phyloP scores from a whole-genome alignment of 768 basidiomycete species.

The Leccinum pellstonianum region DNA sequence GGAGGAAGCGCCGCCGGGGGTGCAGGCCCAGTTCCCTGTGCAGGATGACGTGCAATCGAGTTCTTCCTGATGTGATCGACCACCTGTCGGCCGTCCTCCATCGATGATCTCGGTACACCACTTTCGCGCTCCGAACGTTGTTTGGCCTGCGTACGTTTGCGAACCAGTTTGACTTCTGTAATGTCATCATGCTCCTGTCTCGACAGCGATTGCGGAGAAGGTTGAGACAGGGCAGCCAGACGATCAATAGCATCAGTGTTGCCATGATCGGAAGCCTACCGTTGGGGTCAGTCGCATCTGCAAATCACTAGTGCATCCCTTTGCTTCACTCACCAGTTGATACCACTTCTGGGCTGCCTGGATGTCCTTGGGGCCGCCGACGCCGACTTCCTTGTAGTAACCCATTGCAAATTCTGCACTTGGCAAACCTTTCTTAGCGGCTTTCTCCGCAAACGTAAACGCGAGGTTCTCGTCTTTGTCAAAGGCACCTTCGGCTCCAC shows the following conservation, averaged over 20 bases:
- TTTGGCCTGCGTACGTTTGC: slow-evolving; percentile 76
- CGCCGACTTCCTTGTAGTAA: slow-evolving; percentile 91
- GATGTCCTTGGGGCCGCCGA: slow-evolving; percentile 68
- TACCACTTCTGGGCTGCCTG: slow-evolving; percentile 79
- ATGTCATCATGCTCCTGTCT: slow-evolving; percentile 77
- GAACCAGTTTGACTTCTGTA: slow-evolving; percentile 76
- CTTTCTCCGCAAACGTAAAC: slow-evolving; percentile 87
- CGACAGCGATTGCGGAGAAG: slow-evolving; percentile 63
- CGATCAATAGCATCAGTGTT: slow-evolving; percentile 81
- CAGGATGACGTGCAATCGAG: slow-evolving; percentile 34
- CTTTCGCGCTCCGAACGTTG: slow-evolving; percentile 44
- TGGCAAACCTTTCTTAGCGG: slow-evolving; percentile 68
- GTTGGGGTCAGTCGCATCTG: neutral
- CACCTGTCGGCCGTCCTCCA: slow-evolving; percentile 43
- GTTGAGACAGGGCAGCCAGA: slow-evolving; percentile 62
- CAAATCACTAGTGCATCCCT: neutral
- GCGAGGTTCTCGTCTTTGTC: slow-evolving; percentile 88
- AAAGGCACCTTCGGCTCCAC: slow-evolving; percentile 73
- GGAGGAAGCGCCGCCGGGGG: slow-evolving; percentile 5
- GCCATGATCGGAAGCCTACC: slow-evolving; percentile 70
- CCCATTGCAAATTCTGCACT: slow-evolving; percentile 95
- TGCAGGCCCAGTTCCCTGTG: slow-evolving; percentile 13
- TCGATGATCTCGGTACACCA: slow-evolving; percentile 8
- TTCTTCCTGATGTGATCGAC: slow-evolving; percentile 56
- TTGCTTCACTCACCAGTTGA: slow-evolving; percentile 41